Evolutionary conservation across 2,329 filamentous ascomycete genomes (phyloP).

Genomic region (Aureobasidium sp.): DNA sequence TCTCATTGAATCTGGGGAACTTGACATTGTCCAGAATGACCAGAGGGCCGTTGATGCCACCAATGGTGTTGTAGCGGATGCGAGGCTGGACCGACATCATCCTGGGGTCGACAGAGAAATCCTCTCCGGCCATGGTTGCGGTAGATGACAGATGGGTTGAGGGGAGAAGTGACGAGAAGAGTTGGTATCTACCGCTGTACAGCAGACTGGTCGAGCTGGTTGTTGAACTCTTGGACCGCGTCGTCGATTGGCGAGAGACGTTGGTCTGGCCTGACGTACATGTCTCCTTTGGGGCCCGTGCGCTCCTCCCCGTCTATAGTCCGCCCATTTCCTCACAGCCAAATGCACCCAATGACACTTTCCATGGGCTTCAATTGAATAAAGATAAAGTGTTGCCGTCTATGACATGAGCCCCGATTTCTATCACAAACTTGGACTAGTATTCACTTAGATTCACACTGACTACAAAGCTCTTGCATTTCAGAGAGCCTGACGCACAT

Average conservation of each 20-base stretch:
- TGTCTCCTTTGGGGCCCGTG: too few relatives aligned
- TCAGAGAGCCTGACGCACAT: too few relatives aligned
- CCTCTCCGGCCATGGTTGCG: slow-evolving; percentile 26
- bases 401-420: too few relatives aligned
- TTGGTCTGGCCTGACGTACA: not conserved
- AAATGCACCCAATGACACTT: too few relatives aligned
- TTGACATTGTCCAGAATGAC: slow-evolving; percentile 99
- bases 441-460: too few relatives aligned
- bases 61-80: slow-evolving; percentile 96
- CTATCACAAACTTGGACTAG: too few relatives aligned
- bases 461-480: too few relatives aligned
- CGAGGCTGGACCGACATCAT: slow-evolving; percentile 58
- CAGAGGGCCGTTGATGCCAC: slow-evolving; percentile 94
- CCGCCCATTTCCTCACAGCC: too few relatives aligned
- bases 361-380: too few relatives aligned
- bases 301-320: too few relatives aligned
- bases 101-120: slow-evolving; percentile 37
- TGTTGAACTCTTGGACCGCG: not conserved
- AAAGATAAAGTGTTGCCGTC: too few relatives aligned
- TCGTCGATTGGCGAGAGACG: not conserved
- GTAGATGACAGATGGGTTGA: not conserved
- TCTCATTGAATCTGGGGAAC: slow-evolving; percentile 95
- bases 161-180: not conserved
- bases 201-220: slow-evolving; percentile 10
- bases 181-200: not conserved